Percentiles rank a stretch among this genome's conserved stretches.
Conservation (phyloP, 2,329 filamentous ascomycete genomes). For the Fusarium xylarioides region DNA sequence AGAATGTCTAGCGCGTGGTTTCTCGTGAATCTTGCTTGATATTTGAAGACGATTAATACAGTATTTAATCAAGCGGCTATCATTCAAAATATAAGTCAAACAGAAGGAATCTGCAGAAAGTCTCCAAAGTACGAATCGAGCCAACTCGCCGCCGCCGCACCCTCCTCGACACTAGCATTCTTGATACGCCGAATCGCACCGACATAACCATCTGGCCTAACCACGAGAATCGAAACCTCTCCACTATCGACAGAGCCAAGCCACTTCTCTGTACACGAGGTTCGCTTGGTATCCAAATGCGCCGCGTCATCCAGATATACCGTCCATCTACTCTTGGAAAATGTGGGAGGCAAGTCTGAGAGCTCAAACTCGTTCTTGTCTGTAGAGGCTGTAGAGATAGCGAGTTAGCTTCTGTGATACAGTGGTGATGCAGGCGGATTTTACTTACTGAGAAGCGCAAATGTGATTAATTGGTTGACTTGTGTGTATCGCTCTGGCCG, state of each 20-base stretch:
- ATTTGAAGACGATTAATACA: too few relatives aligned
- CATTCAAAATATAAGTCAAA: too few relatives aligned
- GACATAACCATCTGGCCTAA: slow-evolving; percentile 78
- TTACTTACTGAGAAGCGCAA: slow-evolving; percentile 69
- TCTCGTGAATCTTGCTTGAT: background rate
- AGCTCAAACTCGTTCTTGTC: slow-evolving; percentile 72
- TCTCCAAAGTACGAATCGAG: slow-evolving; percentile 62
- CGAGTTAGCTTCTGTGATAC: slow-evolving; percentile 10
- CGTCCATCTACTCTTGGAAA: slow-evolving; percentile 74
- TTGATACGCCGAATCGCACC: slow-evolving; percentile 68
- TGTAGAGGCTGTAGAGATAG: slow-evolving; percentile 59
- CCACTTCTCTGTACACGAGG: slow-evolving; percentile 73
- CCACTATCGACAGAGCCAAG: slow-evolving; percentile 64
- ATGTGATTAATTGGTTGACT: slow-evolving; percentile 74
- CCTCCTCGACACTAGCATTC: slow-evolving; percentile 58
- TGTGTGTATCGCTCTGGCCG: slow-evolving; percentile 74
- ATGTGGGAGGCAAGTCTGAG: slow-evolving; percentile 66
- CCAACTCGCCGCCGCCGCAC: slow-evolving; percentile 61
- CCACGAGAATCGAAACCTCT: slow-evolving; percentile 71
- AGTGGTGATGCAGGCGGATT: too few relatives aligned
- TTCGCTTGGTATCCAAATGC: slow-evolving; percentile 60
- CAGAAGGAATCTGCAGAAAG: slow-evolving; percentile 60
- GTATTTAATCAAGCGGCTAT: rapidly evolving
- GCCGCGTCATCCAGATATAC: slow-evolving; percentile 74
- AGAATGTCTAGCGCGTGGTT: rapidly evolving